These are phyloP conservation scores for Mallotus nudiflorus DNA, from an alignment of 345 rosid genomes.

Conservation along the genomic window DNA sequence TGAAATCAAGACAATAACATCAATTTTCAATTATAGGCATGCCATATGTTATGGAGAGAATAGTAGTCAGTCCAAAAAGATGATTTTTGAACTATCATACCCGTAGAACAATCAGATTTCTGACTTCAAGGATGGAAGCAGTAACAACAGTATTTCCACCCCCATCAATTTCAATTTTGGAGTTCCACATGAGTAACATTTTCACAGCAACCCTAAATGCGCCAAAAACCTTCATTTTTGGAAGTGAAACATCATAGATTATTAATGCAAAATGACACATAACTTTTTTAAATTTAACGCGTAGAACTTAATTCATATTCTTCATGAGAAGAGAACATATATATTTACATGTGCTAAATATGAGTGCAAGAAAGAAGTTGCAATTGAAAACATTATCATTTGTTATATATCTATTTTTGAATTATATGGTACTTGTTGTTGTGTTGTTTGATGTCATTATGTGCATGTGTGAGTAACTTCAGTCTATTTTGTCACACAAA, in stretches of 20 bases:
- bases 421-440: too few species aligned
- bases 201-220: constrained; percentile 90
- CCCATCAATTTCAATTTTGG: constrained; percentile 87
- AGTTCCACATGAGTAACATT: constrained; percentile 97
- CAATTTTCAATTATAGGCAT: constrained; percentile 17
- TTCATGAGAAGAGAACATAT: background rate
- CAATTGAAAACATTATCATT: background rate
- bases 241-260: constrained; percentile 17
- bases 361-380: constrained; percentile 3
- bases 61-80: background rate
- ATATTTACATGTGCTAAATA: background rate
- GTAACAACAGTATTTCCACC: constrained; percentile 88
- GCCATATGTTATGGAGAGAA: background rate
- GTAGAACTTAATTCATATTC: constrained; percentile 3
- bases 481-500: background rate
- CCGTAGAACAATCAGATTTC: constrained; percentile 92
- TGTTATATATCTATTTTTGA: background rate
- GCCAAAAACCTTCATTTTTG: constrained; percentile 77
- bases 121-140: constrained; percentile 89
- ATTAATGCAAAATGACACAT: constrained; percentile 7
- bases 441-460: too few species aligned
- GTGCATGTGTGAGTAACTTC: too few species aligned
- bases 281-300: constrained; percentile 10
- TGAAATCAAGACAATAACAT: constrained; percentile 16
- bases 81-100: constrained; percentile 44